phyloP scores from a whole-genome alignment of 306 rosid species.

The Dicorynia guianensis region DNA sequence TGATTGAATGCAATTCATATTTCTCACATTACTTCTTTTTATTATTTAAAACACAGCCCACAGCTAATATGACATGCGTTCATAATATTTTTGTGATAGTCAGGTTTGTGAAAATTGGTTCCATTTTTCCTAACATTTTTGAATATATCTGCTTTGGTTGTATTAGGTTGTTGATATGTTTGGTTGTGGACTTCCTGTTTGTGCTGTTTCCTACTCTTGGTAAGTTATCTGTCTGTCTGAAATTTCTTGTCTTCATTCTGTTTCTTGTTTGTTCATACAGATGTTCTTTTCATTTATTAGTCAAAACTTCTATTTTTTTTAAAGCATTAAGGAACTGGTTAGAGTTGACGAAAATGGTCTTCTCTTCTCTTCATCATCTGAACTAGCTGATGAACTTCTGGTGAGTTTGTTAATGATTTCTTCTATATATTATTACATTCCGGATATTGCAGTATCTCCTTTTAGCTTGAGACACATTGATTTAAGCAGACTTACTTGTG shows the following conservation, averaged over 20 bases:
- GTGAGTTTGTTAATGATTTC: conserved; percentile 53
- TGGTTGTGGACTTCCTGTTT: conserved; percentile 97
- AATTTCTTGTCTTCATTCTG: conserved; percentile 19
- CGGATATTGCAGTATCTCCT: conserved; percentile 11
- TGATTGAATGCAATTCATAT: too few relatives aligned
- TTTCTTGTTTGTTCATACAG: conserved; percentile 1
- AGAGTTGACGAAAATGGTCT: conserved; percentile 82
- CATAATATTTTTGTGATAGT: too few relatives aligned
- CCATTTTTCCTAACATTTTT: conserved; percentile 22
- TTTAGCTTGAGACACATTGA: not conserved
- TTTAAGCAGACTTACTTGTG: conserved; percentile 1
- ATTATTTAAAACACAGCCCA: too few relatives aligned
- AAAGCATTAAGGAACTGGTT: conserved; percentile 90
- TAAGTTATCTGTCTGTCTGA: conserved; percentile 40
- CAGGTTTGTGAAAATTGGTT: too few relatives aligned
- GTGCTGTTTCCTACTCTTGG: conserved; percentile 99
- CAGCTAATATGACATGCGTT: too few relatives aligned
- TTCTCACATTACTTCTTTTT: too few relatives aligned
- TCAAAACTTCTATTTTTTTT: conserved; percentile 29
- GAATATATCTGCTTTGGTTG: conserved; percentile 19
- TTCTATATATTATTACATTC: not conserved
- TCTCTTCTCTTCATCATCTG: conserved; percentile 90
- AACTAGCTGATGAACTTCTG: conserved; percentile 93
- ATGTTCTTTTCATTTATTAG: conserved; percentile 33
- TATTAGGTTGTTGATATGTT: conserved; percentile 96